These are phyloP conservation scores for Auricularia heimuer DNA, from an alignment of 768 basidiomycete species.

Conservation along the genomic window DNA sequence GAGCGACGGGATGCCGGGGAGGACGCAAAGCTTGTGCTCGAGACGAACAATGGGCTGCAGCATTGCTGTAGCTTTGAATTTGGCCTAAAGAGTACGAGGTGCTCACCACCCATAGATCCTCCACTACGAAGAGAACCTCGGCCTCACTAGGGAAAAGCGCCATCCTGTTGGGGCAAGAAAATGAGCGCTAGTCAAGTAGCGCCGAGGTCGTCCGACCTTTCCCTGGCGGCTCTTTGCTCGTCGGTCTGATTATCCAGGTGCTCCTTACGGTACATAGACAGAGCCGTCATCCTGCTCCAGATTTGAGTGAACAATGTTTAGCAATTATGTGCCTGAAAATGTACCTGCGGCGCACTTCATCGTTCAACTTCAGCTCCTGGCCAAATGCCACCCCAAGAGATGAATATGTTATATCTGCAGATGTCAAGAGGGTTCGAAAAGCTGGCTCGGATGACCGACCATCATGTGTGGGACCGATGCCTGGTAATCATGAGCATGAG, in stretches of 20 bases:
- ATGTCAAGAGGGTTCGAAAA: neutral
- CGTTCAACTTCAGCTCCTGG: constrained; percentile 52
- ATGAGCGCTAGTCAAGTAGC: neutral
- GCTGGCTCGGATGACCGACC: constrained; percentile 33
- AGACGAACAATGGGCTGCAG: constrained; percentile 75
- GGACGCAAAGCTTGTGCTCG: constrained; percentile 76
- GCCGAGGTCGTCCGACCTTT: constrained; percentile 17
- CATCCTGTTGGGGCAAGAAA: constrained; percentile 43
- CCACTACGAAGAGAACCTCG: constrained; percentile 70
- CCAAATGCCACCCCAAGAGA: constrained; percentile 80
- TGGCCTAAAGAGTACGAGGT: neutral
- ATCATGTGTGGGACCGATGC: constrained; percentile 82
- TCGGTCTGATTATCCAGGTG: constrained; percentile 47
- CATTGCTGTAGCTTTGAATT: neutral
- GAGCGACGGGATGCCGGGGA: constrained; percentile 82
- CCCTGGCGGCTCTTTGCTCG: constrained; percentile 66
- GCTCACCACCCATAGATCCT: constrained; percentile 80
- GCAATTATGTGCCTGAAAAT: neutral
- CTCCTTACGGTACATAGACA: constrained; percentile 46
- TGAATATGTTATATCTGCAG: constrained; percentile 76
- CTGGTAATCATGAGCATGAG: neutral
- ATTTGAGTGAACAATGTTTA: constrained; percentile 27
- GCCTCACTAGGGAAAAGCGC: constrained; percentile 74
- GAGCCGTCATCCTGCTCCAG: constrained; percentile 56
- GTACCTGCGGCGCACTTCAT: constrained; percentile 39